These are phyloP conservation scores for Gonapodya prolifera DNA, from an alignment of 192 early-diverging fungal species.

Conservation along the genomic window DNA sequence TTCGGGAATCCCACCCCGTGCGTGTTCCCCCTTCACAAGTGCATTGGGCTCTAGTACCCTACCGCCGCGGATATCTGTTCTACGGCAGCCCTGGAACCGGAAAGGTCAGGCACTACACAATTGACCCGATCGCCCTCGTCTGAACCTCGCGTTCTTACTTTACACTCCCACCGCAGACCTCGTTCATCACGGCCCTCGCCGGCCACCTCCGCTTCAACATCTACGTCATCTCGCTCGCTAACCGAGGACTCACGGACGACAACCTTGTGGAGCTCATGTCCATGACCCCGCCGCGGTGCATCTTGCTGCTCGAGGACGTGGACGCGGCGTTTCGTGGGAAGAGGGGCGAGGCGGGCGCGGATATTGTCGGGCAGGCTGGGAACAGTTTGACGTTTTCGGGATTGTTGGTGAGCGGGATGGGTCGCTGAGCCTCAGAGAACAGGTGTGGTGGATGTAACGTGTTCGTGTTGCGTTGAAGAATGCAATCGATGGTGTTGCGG, in stretches of 20 bases:
- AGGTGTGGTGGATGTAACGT: too few relatives aligned
- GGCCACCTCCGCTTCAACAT: slow-evolving; percentile 61
- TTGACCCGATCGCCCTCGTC: not conserved
- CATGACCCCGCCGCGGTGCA: slow-evolving; percentile 33
- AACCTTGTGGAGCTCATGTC: slow-evolving; percentile 33
- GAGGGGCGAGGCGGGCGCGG: slow-evolving; percentile 24
- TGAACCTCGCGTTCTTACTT: not conserved
- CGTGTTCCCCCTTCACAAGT: not conserved
- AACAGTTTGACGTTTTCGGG: slow-evolving; percentile 37
- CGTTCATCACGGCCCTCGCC: slow-evolving; percentile 45
- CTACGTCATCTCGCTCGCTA: slow-evolving; percentile 53
- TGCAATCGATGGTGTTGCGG: slow-evolving; percentile 58
- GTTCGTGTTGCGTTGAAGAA: too few relatives aligned
- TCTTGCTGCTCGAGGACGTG: slow-evolving; percentile 60
- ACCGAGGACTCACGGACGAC: slow-evolving; percentile 51
- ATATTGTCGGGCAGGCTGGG: slow-evolving; percentile 13
- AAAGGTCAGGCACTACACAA: slow-evolving; percentile 51
- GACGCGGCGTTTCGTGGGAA: slow-evolving; percentile 50
- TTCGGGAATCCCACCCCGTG: too few relatives aligned
- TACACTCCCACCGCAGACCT: not conserved
- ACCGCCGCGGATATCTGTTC: slow-evolving; percentile 49
- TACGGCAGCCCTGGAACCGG: slow-evolving; percentile 62
- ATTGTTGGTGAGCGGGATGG: too few relatives aligned
- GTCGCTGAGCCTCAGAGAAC: too few relatives aligned
- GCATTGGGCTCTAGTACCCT: slow-evolving; percentile 33